These are phyloP conservation scores for Umbelopsis sp. DNA, from an alignment of 192 early-diverging fungal species.

Conservation along the genomic window DNA sequence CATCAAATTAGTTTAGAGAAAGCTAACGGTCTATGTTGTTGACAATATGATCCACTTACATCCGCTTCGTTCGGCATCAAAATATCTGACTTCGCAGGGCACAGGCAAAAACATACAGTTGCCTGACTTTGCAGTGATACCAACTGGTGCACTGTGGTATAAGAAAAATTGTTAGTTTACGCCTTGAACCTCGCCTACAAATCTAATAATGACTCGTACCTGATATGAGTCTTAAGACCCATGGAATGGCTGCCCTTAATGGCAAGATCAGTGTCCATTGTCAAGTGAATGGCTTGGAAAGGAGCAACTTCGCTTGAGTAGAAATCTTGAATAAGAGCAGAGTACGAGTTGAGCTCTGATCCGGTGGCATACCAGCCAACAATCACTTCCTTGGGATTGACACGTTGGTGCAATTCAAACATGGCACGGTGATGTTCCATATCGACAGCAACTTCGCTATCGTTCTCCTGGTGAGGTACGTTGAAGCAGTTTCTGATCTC, in stretches of 20 bases:
- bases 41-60: conserved; percentile 48
- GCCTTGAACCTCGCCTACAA: neutral
- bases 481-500: conserved; percentile 91
- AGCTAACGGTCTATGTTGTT: neutral
- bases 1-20: neutral
- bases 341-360: conserved; percentile 64
- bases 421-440: conserved; percentile 87
- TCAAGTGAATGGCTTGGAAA: conserved; percentile 78
- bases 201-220: conserved; percentile 38
- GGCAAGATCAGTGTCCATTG: conserved; percentile 80
- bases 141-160: conserved; percentile 67
- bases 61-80: conserved; percentile 88
- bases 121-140: conserved; percentile 70
- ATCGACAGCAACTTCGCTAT: conserved; percentile 78
- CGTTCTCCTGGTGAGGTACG: conserved; percentile 76
- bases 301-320: conserved; percentile 79
- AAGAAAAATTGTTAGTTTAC: neutral
- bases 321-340: conserved; percentile 79
- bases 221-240: conserved; percentile 73
- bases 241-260: conserved; percentile 63
- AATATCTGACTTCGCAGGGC: conserved; percentile 88
- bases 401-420: conserved; percentile 86
- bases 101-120: conserved; percentile 89
- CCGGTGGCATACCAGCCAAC: conserved; percentile 94
- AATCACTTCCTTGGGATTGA: conserved; percentile 87